Evolutionary conservation across 306 rosid species (phyloP).

Genomic region (Sophora flavescens): DNA sequence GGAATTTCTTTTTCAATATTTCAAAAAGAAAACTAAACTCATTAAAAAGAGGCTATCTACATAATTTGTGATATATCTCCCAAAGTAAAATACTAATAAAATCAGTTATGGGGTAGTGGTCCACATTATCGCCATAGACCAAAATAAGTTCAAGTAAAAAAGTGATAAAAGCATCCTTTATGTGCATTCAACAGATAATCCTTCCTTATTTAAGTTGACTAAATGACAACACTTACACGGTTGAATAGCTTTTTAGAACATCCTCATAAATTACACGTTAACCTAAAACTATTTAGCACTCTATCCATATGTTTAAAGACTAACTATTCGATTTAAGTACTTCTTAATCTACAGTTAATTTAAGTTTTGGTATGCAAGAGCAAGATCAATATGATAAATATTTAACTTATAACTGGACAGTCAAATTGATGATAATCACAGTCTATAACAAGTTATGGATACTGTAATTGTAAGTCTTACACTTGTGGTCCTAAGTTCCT

Average conservation of each 20-base stretch:
- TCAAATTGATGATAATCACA: not conserved
- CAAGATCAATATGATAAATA: slow-evolving; percentile 31
- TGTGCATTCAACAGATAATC: slow-evolving; percentile 15
- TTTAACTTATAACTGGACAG: not conserved
- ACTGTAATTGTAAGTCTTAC: slow-evolving; percentile 2
- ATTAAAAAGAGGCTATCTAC: not conserved
- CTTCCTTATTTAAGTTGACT: slow-evolving; percentile 2
- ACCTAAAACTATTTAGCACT: not conserved
- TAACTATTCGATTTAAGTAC: not conserved
- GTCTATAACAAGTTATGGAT: slow-evolving; percentile 3
- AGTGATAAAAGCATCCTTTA: slow-evolving; percentile 7
- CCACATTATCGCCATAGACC: not conserved
- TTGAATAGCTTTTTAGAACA: slow-evolving; percentile 8
- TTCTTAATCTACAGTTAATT: slow-evolving; percentile 7
- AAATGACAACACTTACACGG: not conserved
- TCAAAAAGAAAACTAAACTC: slow-evolving; percentile 20
- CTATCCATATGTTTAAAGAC: not conserved
- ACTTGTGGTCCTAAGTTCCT: not conserved
- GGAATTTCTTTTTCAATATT: slow-evolving; percentile 9
- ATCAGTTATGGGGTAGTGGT: not conserved
- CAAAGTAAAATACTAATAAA: not conserved
- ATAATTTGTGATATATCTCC: not conserved
- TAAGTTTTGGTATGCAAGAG: slow-evolving; percentile 27
- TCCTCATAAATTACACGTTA: not conserved
- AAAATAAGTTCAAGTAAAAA: slow-evolving; percentile 8